Evolutionary conservation across 306 rosid species (phyloP).

Genomic region (Vachellia pachyceras): DNA sequence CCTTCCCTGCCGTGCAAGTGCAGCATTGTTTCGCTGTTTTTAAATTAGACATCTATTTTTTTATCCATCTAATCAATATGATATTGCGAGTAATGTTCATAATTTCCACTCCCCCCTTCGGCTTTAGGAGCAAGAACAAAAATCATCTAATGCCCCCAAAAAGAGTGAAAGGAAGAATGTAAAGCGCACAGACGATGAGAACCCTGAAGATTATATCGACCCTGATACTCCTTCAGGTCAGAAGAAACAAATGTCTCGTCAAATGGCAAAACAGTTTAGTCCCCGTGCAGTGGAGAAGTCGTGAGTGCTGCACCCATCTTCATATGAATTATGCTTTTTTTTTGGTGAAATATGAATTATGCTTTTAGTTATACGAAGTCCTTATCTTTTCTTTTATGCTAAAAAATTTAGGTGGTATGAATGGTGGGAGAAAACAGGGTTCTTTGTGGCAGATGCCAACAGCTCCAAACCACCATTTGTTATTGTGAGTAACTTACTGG

Average conservation of each 20-base stretch:
- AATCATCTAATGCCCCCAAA: slow-evolving; percentile 60
- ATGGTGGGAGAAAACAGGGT: slow-evolving; percentile 91
- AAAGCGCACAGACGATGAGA: slow-evolving; percentile 74
- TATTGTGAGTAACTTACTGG: slow-evolving; percentile 66
- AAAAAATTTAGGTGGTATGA: slow-evolving; percentile 76
- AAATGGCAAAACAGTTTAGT: slow-evolving; percentile 81
- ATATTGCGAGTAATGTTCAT: slow-evolving; percentile 5
- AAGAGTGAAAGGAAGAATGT: slow-evolving; percentile 79
- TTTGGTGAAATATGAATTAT: slow-evolving; percentile 1
- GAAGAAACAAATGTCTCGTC: slow-evolving; percentile 74
- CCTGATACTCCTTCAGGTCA: slow-evolving; percentile 77
- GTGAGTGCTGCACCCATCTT: slow-evolving; percentile 54
- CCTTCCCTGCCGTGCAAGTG: not conserved
- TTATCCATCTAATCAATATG: slow-evolving; percentile 18
- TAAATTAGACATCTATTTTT: not conserved
- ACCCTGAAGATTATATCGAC: slow-evolving; percentile 73
- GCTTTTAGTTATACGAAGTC: slow-evolving; percentile 16
- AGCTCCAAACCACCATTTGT: slow-evolving; percentile 87
- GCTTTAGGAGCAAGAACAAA: slow-evolving; percentile 75
- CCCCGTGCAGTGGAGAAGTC: slow-evolving; percentile 82
- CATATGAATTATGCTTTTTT: not conserved
- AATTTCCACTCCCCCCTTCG: slow-evolving; percentile 2
- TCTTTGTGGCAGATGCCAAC: slow-evolving; percentile 78
- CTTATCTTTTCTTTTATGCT: slow-evolving; percentile 39
- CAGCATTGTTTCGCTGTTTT: slow-evolving; percentile 7